phyloP scores from a whole-genome alignment of 2,329 filamentous ascomycete species.

The Coniochaeta sp. region DNA sequence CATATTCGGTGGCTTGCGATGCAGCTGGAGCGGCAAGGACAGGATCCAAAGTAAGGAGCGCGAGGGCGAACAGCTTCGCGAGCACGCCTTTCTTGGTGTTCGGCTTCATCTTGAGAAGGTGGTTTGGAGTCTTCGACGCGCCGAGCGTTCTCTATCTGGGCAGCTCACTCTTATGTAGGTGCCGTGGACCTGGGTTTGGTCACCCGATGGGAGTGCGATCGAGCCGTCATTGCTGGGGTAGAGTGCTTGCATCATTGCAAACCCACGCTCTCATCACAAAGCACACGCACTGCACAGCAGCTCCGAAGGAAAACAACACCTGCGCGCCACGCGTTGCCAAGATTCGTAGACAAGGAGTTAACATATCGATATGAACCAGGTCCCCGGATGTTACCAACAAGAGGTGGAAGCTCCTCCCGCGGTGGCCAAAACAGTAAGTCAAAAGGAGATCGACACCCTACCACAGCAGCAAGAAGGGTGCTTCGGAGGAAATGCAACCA shows the following conservation, averaged over 20 bases:
- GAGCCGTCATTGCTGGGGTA: not conserved
- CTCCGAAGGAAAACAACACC: not conserved
- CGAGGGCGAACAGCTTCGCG: not conserved
- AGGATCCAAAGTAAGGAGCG: not conserved
- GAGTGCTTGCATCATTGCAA: not conserved
- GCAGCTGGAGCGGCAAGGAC: not conserved
- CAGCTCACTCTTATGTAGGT: too few species aligned
- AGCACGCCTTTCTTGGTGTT: not conserved
- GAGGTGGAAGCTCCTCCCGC: not conserved
- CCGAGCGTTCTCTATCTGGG: not conserved
- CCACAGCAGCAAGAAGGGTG: not conserved
- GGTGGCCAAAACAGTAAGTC: not conserved
- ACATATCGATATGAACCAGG: not conserved
- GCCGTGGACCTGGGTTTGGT: too few species aligned
- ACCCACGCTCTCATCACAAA: not conserved
- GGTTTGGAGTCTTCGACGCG: not conserved
- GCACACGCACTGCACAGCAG: not conserved
- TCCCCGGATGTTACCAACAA: not conserved
- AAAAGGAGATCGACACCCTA: not conserved
- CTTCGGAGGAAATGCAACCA: not conserved
- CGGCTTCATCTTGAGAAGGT: not conserved
- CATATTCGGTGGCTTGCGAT: slow-evolving; percentile 25
- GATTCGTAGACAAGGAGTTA: not conserved
- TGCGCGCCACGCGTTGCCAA: not conserved
- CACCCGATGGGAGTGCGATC: not conserved